phyloP scores from a whole-genome alignment of 1,284 basidiomycete genomes.

The Cryptococcus amylolentus region DNA sequence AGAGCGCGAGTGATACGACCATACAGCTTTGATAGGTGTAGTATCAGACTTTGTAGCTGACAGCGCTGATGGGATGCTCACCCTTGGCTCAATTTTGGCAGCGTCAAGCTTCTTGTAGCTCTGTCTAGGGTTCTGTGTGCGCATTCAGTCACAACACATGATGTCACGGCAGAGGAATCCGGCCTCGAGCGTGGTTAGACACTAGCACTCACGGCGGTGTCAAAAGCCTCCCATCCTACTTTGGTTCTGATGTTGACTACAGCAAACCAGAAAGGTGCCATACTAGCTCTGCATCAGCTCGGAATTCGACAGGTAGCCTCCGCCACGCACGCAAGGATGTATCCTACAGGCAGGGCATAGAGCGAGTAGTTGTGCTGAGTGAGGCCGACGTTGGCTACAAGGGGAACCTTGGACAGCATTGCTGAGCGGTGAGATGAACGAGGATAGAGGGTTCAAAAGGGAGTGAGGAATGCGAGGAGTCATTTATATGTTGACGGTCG shows the following conservation, averaged over 20 bases:
- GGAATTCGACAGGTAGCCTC: no score
- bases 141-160: not conserved
- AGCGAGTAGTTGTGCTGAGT: slow-evolving; percentile 21
- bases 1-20: slow-evolving; percentile 21
- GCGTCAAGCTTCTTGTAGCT: slow-evolving; percentile 15
- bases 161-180: no score
- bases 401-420: no score
- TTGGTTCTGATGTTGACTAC: slow-evolving; percentile 7
- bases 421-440: no score
- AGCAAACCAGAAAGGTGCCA: slow-evolving; percentile 24
- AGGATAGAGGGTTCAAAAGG: no score
- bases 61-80: not conserved
- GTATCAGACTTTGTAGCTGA: not conserved
- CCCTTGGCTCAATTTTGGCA: slow-evolving; percentile 7
- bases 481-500: no score
- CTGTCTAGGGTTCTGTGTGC: slow-evolving; percentile 14
- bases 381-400: no score
- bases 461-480: no score
- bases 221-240: slow-evolving; percentile 5
- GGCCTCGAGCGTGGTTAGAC: not conserved
- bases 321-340: slow-evolving; percentile 19
- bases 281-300: slow-evolving; percentile 7
- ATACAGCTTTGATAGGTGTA: slow-evolving; percentile 6
- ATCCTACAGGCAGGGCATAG: slow-evolving; percentile 25
- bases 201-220: slow-evolving; percentile 16